Evolutionary conservation across 1,284 basidiomycete genomes (phyloP), one percentile per base, ranked within the genome.

Genomic region (Boletus sp.): DNA sequence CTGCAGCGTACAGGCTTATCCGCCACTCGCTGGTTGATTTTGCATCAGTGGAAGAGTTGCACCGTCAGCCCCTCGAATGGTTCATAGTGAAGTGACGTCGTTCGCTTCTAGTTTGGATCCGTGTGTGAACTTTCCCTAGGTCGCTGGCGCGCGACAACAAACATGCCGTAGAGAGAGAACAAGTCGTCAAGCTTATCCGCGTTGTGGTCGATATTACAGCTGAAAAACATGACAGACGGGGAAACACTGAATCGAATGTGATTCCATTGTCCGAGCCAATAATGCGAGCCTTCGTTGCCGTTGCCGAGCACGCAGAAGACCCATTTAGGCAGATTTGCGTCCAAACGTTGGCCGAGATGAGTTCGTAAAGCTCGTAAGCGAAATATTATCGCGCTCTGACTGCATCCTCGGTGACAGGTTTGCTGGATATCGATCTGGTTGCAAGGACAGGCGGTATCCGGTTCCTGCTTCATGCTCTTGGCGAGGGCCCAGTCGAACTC

Each of bases 151-250:
- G 93, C 14, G 94, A 97, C 62, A 84, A 82, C 61, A 89, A 92
- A 59, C 75, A 85, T 56, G 80, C 85, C 1, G 75, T 85, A 2
- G 95, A 99, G 71, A 90, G 94, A 61, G 91, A 97, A 63, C 94
- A 98, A 65, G 92, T 82, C n/a, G 82, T 99, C 58, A 91, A 92
- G 54, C 80, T 98, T 17, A 80, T 98, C 40, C 86, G 95, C n/a
- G 72, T 83, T 2, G 80, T 94, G 34, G 78, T 94, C 17, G 82
- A 88, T 58, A 74, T 88, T 46, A 81, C 86, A 14, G 81, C 81
- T 7, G 76, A 80, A 43, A 64, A 62, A 30, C 72, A 71, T 29
- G 74, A 79, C 44, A 67, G 73, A 43, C 69, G 70, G 17, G 66
- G 68, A 17, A 66, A 72, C 25, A 69, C 72, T 2, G 74, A 73